Conservation (phyloP, 306 rosid genomes). For the Quercus mongolica region DNA sequence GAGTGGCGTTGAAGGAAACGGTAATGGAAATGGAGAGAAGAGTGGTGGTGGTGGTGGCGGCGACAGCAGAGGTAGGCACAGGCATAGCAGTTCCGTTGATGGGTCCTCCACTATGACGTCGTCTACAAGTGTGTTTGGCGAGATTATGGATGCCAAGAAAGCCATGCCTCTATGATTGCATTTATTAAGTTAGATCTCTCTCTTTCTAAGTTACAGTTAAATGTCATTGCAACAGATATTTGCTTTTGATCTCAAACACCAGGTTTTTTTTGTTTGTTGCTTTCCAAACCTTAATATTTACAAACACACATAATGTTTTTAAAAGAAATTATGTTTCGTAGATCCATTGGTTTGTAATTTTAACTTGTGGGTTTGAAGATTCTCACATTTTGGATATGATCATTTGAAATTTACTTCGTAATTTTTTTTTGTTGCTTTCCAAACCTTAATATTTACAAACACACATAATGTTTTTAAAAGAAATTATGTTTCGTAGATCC, state of each 20-base stretch:
- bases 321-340: background rate
- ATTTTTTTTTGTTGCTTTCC: too few relatives aligned
- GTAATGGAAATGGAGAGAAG: conserved; percentile 51
- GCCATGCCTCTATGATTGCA: conserved; percentile 68
- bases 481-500: background rate
- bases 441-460: too few relatives aligned
- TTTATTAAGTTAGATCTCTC: background rate
- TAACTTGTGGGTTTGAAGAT: background rate
- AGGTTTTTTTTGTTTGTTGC: too few relatives aligned
- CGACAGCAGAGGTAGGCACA: conserved; percentile 47
- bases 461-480: background rate
- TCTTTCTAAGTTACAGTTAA: background rate
- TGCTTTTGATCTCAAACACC: too few relatives aligned
- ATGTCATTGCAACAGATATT: background rate
- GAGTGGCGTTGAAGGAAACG: conserved; percentile 13
- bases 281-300: too few relatives aligned
- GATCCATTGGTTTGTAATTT: background rate
- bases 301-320: too few relatives aligned
- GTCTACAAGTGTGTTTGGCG: conserved; percentile 76
- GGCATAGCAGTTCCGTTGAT: conserved; percentile 81
- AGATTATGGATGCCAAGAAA: conserved; percentile 94
- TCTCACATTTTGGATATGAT: background rate
- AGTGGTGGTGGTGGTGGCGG: conserved; percentile 8
- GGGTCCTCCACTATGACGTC: conserved; percentile 42
- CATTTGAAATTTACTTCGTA: background rate